These are phyloP conservation scores for Thalassiosira delicatula DNA, from an alignment of 352 stramenopile species.

Conservation along the genomic window DNA sequence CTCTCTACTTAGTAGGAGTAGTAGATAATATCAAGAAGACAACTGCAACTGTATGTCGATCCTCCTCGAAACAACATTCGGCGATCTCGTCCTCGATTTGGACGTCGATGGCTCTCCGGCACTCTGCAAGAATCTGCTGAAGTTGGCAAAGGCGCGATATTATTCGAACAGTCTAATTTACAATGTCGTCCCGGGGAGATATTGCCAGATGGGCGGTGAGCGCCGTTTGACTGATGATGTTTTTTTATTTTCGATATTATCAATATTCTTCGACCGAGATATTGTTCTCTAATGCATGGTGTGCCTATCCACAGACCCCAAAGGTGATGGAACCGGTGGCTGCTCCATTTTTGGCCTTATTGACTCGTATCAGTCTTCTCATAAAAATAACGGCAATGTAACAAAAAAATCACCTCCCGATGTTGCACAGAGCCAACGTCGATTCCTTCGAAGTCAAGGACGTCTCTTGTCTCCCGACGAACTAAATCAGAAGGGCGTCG, in stretches of 20 bases:
- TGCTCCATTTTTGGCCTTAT: no score
- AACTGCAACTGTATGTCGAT: no score
- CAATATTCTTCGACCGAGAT: no score
- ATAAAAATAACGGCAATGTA: no score
- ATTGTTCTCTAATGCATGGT: no score
- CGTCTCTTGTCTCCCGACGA: constrained; percentile 63
- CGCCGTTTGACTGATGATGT: constrained; percentile 4
- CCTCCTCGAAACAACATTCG: constrained; percentile 81
- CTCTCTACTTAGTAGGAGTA: no score
- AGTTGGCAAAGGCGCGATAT: constrained; percentile 79
- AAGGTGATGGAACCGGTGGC: no score
- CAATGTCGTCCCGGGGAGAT: constrained; percentile 73
- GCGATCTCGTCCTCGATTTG: constrained; percentile 82
- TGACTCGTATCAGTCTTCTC: no score
- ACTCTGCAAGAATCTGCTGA: constrained; percentile 82
- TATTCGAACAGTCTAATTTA: constrained; percentile 80
- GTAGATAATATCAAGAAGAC: no score
- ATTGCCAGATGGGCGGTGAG: constrained; percentile 74
- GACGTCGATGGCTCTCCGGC: constrained; percentile 78
- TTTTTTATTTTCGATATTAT: constrained; percentile 24
- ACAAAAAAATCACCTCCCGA: constrained; percentile 28
- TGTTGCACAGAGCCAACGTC: constrained; percentile 44
- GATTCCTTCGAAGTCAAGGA: constrained; percentile 68
- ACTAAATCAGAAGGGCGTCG: constrained; percentile 70
- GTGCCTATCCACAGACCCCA: no score